Conservation (phyloP, 2,329 filamentous ascomycete genomes). For the Penicillium expansum region DNA sequence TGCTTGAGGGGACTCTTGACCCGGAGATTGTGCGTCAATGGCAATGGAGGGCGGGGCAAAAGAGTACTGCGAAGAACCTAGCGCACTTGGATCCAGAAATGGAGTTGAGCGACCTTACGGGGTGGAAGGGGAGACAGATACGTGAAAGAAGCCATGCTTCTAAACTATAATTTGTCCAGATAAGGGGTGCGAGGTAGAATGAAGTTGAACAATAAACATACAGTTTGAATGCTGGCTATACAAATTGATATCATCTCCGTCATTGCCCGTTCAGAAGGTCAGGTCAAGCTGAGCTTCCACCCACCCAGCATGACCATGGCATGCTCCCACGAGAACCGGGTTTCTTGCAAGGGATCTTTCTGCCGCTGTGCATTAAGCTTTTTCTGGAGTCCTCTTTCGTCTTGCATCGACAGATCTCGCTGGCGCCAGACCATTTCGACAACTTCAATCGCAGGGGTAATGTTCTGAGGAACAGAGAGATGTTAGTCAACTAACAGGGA, state of each 20-base stretch:
- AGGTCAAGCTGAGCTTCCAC: slow-evolving; percentile 28
- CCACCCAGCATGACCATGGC: slow-evolving; percentile 25
- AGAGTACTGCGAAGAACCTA: slow-evolving; percentile 17
- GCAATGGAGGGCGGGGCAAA: slow-evolving; percentile 14
- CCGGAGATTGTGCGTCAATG: slow-evolving; percentile 6
- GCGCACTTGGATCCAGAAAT: slow-evolving; percentile 27
- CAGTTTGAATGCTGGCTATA: not conserved
- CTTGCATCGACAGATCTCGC: slow-evolving; percentile 22
- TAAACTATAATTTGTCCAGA: not conserved
- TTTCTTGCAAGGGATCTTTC: not conserved
- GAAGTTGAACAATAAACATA: not conserved
- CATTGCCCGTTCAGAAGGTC: not conserved
- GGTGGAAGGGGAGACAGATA: slow-evolving; percentile 21
- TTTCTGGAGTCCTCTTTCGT: slow-evolving; percentile 17
- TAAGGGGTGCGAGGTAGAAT: not conserved
- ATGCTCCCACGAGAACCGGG: slow-evolving; percentile 27
- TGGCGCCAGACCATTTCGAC: slow-evolving; percentile 31
- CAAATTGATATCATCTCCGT: not conserved
- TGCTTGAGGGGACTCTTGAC: slow-evolving; percentile 14
- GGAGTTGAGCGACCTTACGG: slow-evolving; percentile 20
- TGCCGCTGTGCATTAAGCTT: not conserved
- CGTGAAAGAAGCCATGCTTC: slow-evolving; percentile 6
- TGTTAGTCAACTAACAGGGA: not conserved
- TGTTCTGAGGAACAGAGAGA: slow-evolving; percentile 16
- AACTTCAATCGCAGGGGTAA: slow-evolving; percentile 26